Evolutionary conservation across 2,329 filamentous ascomycete species (phyloP), one percentile per base, ranked within the genome.

Genomic region (Diaporthe sp.): DNA sequence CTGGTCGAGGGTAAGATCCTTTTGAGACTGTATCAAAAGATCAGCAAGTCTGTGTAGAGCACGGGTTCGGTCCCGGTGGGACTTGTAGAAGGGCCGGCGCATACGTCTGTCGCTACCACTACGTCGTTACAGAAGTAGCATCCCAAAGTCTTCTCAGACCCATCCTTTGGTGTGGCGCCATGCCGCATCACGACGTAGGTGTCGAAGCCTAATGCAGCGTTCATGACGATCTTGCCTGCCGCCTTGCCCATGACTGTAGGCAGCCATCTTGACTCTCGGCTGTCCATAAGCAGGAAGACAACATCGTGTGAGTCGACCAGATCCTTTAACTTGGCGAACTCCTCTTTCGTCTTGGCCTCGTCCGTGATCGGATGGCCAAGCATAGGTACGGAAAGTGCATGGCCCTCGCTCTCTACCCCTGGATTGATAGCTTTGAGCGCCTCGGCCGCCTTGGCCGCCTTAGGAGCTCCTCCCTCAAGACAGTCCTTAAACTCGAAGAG

Each of bases 111-210:
- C 31, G 97, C 97, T 9, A 96, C 95, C 68, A 98, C 96, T 37
- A 99, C 96, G 82, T 99, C 97, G 81, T 98, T 98, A 86, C 97
- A 99, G 84, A 98, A 99, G 83, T 99, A 99, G 85, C 97, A 99
- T 13, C 97, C 97, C 37, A 98, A 88, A 37, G 94, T 92, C 70
- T 91, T 87, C 72, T 91, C 87, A n/a, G 86, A 88, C 15, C 90
- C 87, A 69, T 88, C 86, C 57, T 85, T 83, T 4, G 88, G 87
- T 79, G 91, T 90, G 8, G 95, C 88, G 1, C 97, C 97, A 83
- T 99, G 97, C 74, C 97, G 92, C 97, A 99, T 98, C 49, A 98
- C 95, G 3, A 99, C 95, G 80, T 95, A 99, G 0, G 95, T 97
- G 84, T 99, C 97, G 81, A 99, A 99, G 0, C 97, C 97, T 4